Base-by-base conservation (phyloP, 2,329 filamentous ascomycete genomes). In the Neopestalotiopsis clavispora region DNA sequence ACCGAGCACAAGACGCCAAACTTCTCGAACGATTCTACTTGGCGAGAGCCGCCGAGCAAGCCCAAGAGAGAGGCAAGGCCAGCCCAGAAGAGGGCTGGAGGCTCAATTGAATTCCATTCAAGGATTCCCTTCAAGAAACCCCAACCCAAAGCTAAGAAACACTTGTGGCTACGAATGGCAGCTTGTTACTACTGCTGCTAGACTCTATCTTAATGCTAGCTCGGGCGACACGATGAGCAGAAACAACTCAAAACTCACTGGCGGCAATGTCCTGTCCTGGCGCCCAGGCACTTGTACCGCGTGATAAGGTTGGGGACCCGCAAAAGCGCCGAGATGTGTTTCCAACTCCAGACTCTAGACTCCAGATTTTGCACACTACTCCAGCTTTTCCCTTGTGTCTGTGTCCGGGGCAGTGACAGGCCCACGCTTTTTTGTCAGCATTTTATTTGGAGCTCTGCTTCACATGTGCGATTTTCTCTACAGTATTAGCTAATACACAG, bases 261-360 rank as follows among this genome's bases (percentile, higher is more conserved):
- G 34, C 34, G 34, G 23, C 57, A 17, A 28, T 30, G 13, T 59
- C 23, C 17, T 14, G 30, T 59, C 57, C 57, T 13, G 30, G 13
- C 20, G 57, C 57, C 30, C 57, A 30, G 57, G 12, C 23, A 30
- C 57, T 28, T 30, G 30, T 34, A 30, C 30, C 23, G n/a, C 23
- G 23, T 34, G 57, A 30, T 62, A 34, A 62, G 32, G 32, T 20
- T 62, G 40, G n/a, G 7, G 13, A 75, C 61, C 61, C 61, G 42
- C 34, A 64, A 49, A 45, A 64, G 61, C 61, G 61, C 61, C 61
- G 61, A 64, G 61, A 52, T 64, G 38, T 32, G 20, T 30, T 64
- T n/a, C 38, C 59, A 62, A 62, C 59, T 62, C 59, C 59, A 62
- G 59, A 62, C 30, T 62, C 40, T 40, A 30, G 61, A 64, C 42